Conservation (phyloP, 1,284 basidiomycete species). For the Irpex lacteus region DNA sequence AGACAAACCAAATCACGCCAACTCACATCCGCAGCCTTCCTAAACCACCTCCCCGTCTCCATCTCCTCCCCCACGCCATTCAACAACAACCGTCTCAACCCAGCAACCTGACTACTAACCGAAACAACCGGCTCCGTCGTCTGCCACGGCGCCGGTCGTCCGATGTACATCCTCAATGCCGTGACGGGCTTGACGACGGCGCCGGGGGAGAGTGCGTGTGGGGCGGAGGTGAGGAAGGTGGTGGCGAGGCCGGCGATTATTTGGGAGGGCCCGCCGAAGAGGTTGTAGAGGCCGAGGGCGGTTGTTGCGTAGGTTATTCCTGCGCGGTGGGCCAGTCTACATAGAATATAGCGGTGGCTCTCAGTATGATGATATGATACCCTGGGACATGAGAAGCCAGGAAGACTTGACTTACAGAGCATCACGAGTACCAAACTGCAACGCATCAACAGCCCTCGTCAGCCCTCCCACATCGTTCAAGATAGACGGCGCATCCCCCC, state of each 20-base stretch:
- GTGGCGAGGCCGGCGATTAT: conserved; percentile 63
- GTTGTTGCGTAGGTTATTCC: conserved; percentile 44
- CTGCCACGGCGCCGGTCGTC: conserved; percentile 42
- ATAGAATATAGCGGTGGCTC: too few species aligned
- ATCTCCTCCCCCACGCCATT: conserved; percentile 42
- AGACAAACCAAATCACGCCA: conserved; percentile 11
- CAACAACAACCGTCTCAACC: conserved; percentile 45
- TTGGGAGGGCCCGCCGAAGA: conserved; percentile 40
- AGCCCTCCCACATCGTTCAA: conserved; percentile 32
- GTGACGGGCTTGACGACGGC: conserved; percentile 69
- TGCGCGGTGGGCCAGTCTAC: conserved; percentile 55
- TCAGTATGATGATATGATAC: neutral
- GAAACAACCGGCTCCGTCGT: conserved; percentile 32
- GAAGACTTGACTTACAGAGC: conserved; percentile 34
- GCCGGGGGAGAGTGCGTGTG: conserved; percentile 59
- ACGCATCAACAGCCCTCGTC: conserved; percentile 48
- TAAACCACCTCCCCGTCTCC: conserved; percentile 48
- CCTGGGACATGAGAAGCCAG: too few species aligned
- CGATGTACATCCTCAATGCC: conserved; percentile 71
- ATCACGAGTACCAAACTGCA: conserved; percentile 49
- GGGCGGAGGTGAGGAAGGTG: conserved; percentile 53
- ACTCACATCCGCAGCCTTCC: conserved; percentile 57
- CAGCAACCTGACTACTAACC: conserved; percentile 51
- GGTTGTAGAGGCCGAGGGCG: conserved; percentile 52
- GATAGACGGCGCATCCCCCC: conserved; percentile 27